Conservation (phyloP, 2,329 filamentous ascomycete genomes). For the Microdochium bolleyi region DNA sequence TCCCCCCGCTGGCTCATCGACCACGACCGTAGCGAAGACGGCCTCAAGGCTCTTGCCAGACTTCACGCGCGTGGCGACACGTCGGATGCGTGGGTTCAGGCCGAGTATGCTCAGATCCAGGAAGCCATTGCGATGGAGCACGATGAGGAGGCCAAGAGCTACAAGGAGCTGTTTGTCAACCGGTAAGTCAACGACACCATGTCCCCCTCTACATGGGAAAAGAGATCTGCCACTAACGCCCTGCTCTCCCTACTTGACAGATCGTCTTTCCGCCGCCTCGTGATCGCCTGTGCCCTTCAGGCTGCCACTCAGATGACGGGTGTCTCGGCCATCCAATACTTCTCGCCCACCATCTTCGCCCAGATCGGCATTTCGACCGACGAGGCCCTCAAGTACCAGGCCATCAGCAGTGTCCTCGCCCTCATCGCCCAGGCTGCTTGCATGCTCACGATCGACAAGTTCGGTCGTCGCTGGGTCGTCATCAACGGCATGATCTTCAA, state of each 20-base stretch:
- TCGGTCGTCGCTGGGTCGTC: conserved; percentile 64
- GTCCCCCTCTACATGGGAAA: no score
- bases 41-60: conserved; percentile 57
- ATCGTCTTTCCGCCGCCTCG: conserved; percentile 62
- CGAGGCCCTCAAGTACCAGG: conserved; percentile 66
- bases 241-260: conserved; percentile 15
- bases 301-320: conserved; percentile 72
- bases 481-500: conserved; percentile 68
- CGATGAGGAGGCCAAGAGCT: conserved; percentile 62
- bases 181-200: conserved; percentile 16
- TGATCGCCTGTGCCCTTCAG: conserved; percentile 62
- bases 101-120: conserved; percentile 66
- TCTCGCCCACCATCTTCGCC: conserved; percentile 57
- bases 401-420: conserved; percentile 65
- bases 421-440: conserved; percentile 61
- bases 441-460: conserved; percentile 60
- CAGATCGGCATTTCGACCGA: conserved; percentile 60
- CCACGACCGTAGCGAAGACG: conserved; percentile 56
- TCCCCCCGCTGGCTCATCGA: conserved; percentile 69
- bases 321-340: conserved; percentile 69
- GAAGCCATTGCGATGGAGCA: conserved; percentile 54
- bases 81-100: conserved; percentile 60
- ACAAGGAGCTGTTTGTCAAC: conserved; percentile 59
- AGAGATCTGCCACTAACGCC: background rate
- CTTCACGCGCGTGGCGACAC: conserved; percentile 63